Evolutionary conservation across 768 basidiomycete species (phyloP), one percentile per base, ranked within the genome.

Genomic region (Fomitopsis serialis): DNA sequence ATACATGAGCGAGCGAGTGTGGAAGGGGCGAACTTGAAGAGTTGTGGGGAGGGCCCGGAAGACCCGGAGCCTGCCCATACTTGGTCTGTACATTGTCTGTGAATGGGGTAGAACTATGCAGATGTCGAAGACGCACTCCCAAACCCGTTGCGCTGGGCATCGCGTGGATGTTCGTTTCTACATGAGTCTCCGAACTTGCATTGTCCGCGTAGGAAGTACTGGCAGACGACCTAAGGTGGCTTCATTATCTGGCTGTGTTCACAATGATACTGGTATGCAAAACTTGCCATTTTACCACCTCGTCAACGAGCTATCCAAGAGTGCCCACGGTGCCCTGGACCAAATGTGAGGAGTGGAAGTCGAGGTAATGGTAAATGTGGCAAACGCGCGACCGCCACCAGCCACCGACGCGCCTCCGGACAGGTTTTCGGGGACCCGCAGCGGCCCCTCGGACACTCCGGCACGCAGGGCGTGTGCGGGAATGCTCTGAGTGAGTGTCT

Each of bases 141-240:
- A 66, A 83, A 84, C 8, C 65, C 70, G 21, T 63, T 60, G 54
- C 63, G 63, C 52, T 65, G 66, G 29, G 58, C 61, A 51, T 78
- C 55, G 48, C 48, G 60, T 32, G 77, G 82, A 64, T 89, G 87
- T 57, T 87, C 84, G 59, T 86, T 81, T 58, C 79, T 76, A 65
- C 88, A 90, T 34, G 67, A 69, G 47, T 74, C 68, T 2, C 88
- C 88, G 59, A 84, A 90, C 60, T 72, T 79, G 70, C 88, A 89
- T 34, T 70, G 61, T 7, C 87, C 88, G 15, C 80, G 77, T 42
- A 84, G 63, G 62, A 76, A 88, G 66, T 73, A 89, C 44, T 75
- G 70, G 61, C 87, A 89, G 0, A 85, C 76, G 7, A 64, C 65
- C 86, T 87, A 6, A 15, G 10, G 22, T 5, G 8, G 15, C 13